Evolutionary conservation across 768 basidiomycete species (phyloP), one percentile per base, ranked within the genome.

Genomic region (Cyclocybe cylindracea): DNA sequence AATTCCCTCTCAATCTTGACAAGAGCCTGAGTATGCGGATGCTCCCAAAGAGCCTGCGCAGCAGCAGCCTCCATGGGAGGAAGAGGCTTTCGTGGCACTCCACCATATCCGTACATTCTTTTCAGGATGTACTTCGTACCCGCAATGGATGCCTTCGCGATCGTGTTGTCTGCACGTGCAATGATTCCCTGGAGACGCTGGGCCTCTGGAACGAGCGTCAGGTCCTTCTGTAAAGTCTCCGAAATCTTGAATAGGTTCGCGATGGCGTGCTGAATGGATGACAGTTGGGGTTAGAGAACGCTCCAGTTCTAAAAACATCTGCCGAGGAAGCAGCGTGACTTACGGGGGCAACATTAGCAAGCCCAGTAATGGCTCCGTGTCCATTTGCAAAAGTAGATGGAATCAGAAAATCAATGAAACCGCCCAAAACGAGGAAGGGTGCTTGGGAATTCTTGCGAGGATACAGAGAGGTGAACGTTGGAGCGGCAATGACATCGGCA

Each of bases 301-400:
- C 9, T 11, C 18, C 9, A 10, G 31, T 52, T 53, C 24, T 31
- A 54, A 38, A 3, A 44, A 31, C 33, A 45, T 7, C 16, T 32
- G 39, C 47, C 43, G 42, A 61, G 29, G 7, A 49, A 51, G 58
- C 51, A 48, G 54, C 42, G 37, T 14, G 18, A 68, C 76, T 56
- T 60, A 87, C 90, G 8, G 91, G 91, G 40, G 88, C 85, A 50
- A 94, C 65, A 65, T 95, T 95, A 7, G 81, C 92, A 14, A 95
- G 83, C 41, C 94, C 94, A 33, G 89, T 93, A 65, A 96, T 96
- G 43, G 91, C 92, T 42, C 94, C 94, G 60, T 94, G 87, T 2
- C 79, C 92, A 55, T 85, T 84, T 31, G 80, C 86, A 62, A 83
- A 85, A 2, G 80, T 66, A 5, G 91, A 82, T 3, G 94, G 84